Base-by-base conservation (phyloP, 2,329 filamentous ascomycete species). In the Dactylellina sp. region DNA sequence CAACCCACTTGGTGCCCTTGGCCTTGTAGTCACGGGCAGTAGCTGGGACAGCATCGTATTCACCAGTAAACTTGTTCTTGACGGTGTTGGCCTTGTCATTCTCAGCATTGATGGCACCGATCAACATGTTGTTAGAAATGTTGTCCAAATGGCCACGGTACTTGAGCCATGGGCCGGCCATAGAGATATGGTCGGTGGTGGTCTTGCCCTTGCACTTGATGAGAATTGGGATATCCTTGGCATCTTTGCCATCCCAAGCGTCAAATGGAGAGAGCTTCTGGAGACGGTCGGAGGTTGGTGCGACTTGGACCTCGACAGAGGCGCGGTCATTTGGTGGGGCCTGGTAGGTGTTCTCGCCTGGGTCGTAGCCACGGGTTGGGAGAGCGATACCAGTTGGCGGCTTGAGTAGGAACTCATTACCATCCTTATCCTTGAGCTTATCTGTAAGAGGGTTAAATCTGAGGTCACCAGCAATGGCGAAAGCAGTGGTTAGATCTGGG, bases 61-160 rank as follows among this genome's bases (percentile, higher is more conserved):
- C 88, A 79, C 89, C 91, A 76, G 86, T 96, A 80, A 91, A 89
- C 83, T 87, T 84, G 89, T 99, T 97, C 87, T 92, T 90, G 83
- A 99, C 86, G 87, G 96, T 97, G 89, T 99, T 99, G 80, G 93
- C 93, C 86, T 98, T 92, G 75, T 90, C 92, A 84, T 98, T 99
- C 81, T 91, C 93, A 80, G 90, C 89, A 85, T 97, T 99, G 85
- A 93, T 92, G 80, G 95, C 95, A 85, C 94, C 94, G 79, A 98
- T 97, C 82, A 98, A 84, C 92, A 97, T 96, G 88, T 98, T 98
- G 89, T 98, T 97, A 81, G 93, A 97, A 85, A 98, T 97, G 88
- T 98, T 98, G 88, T 97, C 94, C 80, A 98, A 87, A 82, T 98
- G 94, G 76, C 94, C 94, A 87, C 94, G 92, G 88, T 97, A 98